Base-by-base conservation (phyloP, 805 yeast genomes). In the Suhomyces pyralidae region DNA sequence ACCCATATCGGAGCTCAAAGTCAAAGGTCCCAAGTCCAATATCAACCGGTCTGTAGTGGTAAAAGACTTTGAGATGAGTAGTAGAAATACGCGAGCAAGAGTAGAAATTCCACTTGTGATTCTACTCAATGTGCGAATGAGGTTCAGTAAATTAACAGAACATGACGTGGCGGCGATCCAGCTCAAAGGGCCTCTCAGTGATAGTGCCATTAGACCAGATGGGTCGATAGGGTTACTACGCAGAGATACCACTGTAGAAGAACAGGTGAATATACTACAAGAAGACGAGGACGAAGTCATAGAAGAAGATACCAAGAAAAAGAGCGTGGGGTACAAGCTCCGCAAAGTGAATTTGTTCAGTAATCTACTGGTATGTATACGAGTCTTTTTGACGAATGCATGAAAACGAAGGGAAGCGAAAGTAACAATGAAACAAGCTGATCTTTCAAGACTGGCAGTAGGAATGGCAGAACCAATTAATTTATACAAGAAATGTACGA, bases 251-350 rank as follows among this genome's bases (percentile, higher is more conserved):
- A 46, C 40, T 12, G 34, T 50, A 24, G 44, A 49, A 15, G 26
- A 25, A 7, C 43, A 40, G 15, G 30, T 42, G 12, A 12, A 42
- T 9, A 42, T 42, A 22, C 10, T 42, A 22, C 28, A 42, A 14
- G 52, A 50, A 28, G 52, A 50, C 20, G 48, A 44, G 14, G 42
- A 19, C 19, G 20, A 17, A 38, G 22, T 5, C 5, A 36, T 15
- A 9, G 20, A 40, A 2, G 30, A 26, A 26, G 45, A 22, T 26
- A 52, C 32, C 24, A 48, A 46, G n/a, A 57, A 57, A 45, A 57
- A 57, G 46, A 44, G 22, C 28, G 26, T 51, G 8, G 51, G 43
- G 36, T 57, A 52, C 45, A 49, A 46, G 24, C 17, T 57, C n/a
- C 48, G 45, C 24, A 25, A 44, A 25, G 20, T 47, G 14, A 46